Base-by-base conservation (phyloP, 202 grass and related monocot species). In the Panicum hallii region DNA sequence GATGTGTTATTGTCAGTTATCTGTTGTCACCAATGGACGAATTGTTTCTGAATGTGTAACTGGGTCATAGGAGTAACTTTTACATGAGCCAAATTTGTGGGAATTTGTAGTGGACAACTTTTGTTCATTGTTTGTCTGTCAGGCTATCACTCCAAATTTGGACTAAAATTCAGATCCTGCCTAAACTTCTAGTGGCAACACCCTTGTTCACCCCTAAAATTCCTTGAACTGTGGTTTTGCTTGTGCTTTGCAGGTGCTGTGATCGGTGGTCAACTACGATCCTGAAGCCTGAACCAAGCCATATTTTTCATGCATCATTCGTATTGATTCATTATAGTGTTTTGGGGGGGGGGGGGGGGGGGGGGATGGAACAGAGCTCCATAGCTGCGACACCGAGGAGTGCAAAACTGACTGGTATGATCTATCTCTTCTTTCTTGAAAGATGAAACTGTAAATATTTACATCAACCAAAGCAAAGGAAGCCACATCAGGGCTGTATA, bases 391-490 rank as follows among this genome's bases (percentile, higher is more conserved):
- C 34, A 38, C 36, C 36, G 3, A 38, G 36, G 36, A 38, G 36
- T 38, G 36, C 63, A 81, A 80, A 75, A 75, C 63, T 6, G 53
- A 75, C 63, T 6, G 53, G 76, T 69, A 75, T 43, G 38, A 61
- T 58, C 10, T 42, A 5, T 60, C 16, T 20, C 44, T 20, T 34
- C 12, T 40, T 23, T 48, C 67, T 78, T 20, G 6, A 79, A 82
- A 72, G 41, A 40, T 6, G 74, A 86, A 82, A 48, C 67, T 57
- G 56, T 72, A 63, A 66, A 82, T 78, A 86, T 90, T 85, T 90
- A 86, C 83, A 86, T 40, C 22, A 56, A 3, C 9, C 38, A 42
- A 62, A 47, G 55, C 5, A 85, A 61, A 63, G 19, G 67, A 63
- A 70, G 68, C 28, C 14, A 26, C 70, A n/a, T 62, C 71, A 48